A percentile compares a stretch with the other conserved stretches of the same genome.
These are phyloP conservation scores for Phytophthora gonapodyides DNA, from an alignment of 352 stramenopile genomes.

Conservation along the genomic window DNA sequence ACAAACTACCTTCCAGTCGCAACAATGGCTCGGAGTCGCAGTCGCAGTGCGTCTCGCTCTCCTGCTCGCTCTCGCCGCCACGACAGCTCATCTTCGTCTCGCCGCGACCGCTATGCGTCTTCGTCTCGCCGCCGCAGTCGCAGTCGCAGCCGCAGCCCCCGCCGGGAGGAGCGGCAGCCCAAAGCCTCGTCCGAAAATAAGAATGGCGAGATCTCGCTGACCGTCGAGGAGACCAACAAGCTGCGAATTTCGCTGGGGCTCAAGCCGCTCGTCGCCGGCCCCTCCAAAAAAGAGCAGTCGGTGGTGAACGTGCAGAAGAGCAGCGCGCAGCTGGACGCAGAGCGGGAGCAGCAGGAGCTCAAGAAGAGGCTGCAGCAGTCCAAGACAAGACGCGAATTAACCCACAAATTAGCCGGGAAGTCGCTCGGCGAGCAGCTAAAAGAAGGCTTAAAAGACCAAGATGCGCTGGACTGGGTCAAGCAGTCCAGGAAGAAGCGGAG, in stretches of 20 bases:
- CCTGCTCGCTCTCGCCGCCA: slow-evolving; percentile 34
- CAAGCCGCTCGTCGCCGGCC: slow-evolving; percentile 66
- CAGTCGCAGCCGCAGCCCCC: slow-evolving; percentile 38
- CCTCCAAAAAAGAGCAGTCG: slow-evolving; percentile 50
- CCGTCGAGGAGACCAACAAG: slow-evolving; percentile 84
- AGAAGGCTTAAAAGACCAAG: slow-evolving; percentile 21
- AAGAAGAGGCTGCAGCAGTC: slow-evolving; percentile 69
- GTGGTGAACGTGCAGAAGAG: slow-evolving; percentile 76
- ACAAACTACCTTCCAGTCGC: no score
- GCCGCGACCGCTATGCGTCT: slow-evolving; percentile 29
- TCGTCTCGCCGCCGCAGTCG: slow-evolving; percentile 35
- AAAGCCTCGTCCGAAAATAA: slow-evolving; percentile 44
- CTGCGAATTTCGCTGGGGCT: slow-evolving; percentile 70
- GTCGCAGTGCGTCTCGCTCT: slow-evolving; percentile 38
- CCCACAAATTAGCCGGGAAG: slow-evolving; percentile 68
- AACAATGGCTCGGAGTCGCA: slow-evolving; percentile 38
- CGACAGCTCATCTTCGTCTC: slow-evolving; percentile 16
- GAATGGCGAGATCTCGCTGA: slow-evolving; percentile 83
- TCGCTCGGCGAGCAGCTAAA: slow-evolving; percentile 77
- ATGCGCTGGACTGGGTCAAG: slow-evolving; percentile 80
- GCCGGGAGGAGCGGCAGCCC: slow-evolving; percentile 11
- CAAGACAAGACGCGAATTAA: slow-evolving; percentile 70
- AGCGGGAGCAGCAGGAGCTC: slow-evolving; percentile 52
- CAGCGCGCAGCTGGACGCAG: slow-evolving; percentile 51
- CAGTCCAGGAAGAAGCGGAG: slow-evolving; percentile 38